Conservation (phyloP, 768 basidiomycete species). For the Lactarius indigo region DNA sequence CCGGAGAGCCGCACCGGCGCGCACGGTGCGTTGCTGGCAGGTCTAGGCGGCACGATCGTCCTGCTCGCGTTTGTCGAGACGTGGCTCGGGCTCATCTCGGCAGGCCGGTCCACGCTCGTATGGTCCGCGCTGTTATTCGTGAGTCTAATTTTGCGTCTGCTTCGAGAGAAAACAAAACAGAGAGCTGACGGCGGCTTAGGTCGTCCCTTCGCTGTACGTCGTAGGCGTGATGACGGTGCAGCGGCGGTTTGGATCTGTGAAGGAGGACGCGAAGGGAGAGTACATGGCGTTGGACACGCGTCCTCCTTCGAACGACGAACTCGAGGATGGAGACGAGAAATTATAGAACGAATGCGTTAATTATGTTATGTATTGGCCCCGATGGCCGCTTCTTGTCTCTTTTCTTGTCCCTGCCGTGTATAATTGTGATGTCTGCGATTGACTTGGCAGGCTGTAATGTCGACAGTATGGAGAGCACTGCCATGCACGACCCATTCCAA, state of each 20-base stretch:
- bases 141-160: not conserved
- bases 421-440: too few species aligned
- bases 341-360: too few species aligned
- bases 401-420: too few species aligned
- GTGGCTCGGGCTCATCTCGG: slow-evolving; percentile 13
- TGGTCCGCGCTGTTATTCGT: slow-evolving; percentile 10
- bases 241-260: not conserved
- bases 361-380: too few species aligned
- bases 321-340: too few species aligned
- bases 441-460: too few species aligned
- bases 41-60: slow-evolving; percentile 3
- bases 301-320: not conserved
- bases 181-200: not conserved
- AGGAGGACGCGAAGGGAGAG: not conserved
- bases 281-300: slow-evolving; percentile 10
- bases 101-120: not conserved
- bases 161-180: not conserved
- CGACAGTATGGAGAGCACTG: too few species aligned
- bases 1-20: not conserved
- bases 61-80: slow-evolving; percentile 10
- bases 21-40: not conserved
- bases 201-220: slow-evolving; percentile 1
- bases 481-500: too few species aligned
- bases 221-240: slow-evolving; percentile 12
- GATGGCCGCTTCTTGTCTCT: too few species aligned